Evolutionary conservation across 305 asterid genomes (phyloP).

Genomic region (Fraxinus xanthoxyloides): DNA sequence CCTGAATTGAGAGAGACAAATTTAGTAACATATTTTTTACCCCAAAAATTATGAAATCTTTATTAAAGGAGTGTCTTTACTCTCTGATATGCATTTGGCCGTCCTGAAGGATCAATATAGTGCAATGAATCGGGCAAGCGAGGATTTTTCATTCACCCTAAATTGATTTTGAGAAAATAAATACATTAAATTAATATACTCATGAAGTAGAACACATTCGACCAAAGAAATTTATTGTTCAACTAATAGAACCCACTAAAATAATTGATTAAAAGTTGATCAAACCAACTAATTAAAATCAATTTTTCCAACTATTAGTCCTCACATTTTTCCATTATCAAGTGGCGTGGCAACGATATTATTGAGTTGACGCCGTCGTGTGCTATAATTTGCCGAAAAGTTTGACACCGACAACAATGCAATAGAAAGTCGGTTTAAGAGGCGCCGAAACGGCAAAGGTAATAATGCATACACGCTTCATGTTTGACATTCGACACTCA

Average conservation of each 20-base stretch:
- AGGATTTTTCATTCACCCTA: constrained; percentile 38
- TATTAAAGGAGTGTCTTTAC: constrained; percentile 45
- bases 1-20: constrained; percentile 46
- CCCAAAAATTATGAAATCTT: constrained; percentile 15
- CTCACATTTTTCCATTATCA: background rate
- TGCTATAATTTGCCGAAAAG: background rate
- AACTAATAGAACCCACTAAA: no score
- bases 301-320: background rate
- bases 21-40: constrained; percentile 21
- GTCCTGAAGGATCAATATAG: constrained; percentile 87
- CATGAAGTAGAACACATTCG: no score
- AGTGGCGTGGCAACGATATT: background rate
- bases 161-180: no score
- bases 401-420: background rate
- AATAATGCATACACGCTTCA: background rate
- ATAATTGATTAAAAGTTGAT: no score
- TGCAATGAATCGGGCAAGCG: constrained; percentile 97
- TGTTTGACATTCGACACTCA: background rate
- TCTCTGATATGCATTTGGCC: constrained; percentile 91
- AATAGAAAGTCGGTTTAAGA: background rate
- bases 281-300: no score
- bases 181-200: no score
- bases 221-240: no score
- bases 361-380: background rate
- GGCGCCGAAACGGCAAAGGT: background rate